Evolutionary conservation across 2,329 filamentous ascomycete genomes (phyloP), one percentile per base, ranked within the genome.

Genomic region (Thermoascus crustaceus): DNA sequence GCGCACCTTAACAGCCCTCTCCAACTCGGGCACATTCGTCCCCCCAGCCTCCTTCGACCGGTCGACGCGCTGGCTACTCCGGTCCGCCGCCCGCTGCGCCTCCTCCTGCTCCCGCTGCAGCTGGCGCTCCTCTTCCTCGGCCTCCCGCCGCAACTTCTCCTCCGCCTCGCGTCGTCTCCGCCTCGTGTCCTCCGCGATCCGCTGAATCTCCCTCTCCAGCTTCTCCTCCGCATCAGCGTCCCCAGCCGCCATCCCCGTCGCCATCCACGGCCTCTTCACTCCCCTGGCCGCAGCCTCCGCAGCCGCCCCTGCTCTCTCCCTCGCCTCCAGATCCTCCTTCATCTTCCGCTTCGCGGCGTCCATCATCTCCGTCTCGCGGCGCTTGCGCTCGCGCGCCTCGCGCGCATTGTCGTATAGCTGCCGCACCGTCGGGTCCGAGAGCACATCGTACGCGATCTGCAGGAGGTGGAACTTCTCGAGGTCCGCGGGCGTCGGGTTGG

Each of bases 381-480:
- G 75, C 53, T 81, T 81, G 54, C 83, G 75, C 39, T 80, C 66
- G 43, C 76, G 72, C 24, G 85, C 84, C 50, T 80, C 76, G 29
- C 85, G 76, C 42, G 80, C 78, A 55, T 76, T 74, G 54, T 94
- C 85, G 67, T 95, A 94, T 35, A 80, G 76, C 32, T 76, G 73
- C 40, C 85, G 83, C 23, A 85, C 74, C 9, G 72, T 73, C 0
- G 76, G 63, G 44, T 87, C 80, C 18, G 77, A 75, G 2, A 96
- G 75, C 2, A 95, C 76, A 61, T 93, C 86, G 55, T 85, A 78
- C n/a, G 86, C 88, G 42, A 83, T 82, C 53, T 87, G 83, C 39
- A 94, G 78, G 1, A 83, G 71, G 60, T 94, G 84, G 68, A 93
- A 96, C 52, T 83, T 84, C 37, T 80, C 79, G 30, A 85, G 72